These are phyloP conservation scores for Aspergillus glaucus DNA, from an alignment of 2,329 filamentous ascomycete genomes.

Conservation along the genomic window DNA sequence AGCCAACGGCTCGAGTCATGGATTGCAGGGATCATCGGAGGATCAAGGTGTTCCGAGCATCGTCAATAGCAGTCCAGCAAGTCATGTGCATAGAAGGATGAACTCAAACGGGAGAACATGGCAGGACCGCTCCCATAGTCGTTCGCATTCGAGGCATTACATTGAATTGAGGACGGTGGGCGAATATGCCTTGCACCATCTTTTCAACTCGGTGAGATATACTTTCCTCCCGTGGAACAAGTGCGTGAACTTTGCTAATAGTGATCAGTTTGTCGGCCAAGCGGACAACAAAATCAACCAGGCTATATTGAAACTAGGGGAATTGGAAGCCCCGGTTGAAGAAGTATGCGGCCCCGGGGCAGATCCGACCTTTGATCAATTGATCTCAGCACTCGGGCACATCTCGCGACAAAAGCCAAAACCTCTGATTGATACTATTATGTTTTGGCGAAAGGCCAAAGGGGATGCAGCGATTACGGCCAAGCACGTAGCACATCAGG, in stretches of 20 bases:
- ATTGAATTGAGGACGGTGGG: slow-evolving; percentile 88
- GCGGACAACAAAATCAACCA: slow-evolving; percentile 95
- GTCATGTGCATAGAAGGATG: slow-evolving; percentile 30
- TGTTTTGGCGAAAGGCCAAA: slow-evolving; percentile 96
- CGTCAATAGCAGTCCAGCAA: slow-evolving; percentile 18
- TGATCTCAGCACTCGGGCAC: slow-evolving; percentile 86
- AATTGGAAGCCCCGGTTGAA: slow-evolving; percentile 79
- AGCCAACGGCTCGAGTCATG: slow-evolving; percentile 33
- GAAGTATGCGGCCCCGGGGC: slow-evolving; percentile 83
- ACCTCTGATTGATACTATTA: slow-evolving; percentile 90
- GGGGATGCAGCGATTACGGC: slow-evolving; percentile 77
- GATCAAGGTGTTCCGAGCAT: slow-evolving; percentile 30
- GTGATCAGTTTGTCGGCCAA: slow-evolving; percentile 72
- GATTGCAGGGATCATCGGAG: slow-evolving; percentile 17
- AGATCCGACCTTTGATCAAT: slow-evolving; percentile 85
- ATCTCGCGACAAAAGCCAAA: slow-evolving; percentile 93
- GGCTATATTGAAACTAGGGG: slow-evolving; percentile 72
- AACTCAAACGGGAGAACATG: slow-evolving; percentile 61
- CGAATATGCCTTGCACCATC: slow-evolving; percentile 91
- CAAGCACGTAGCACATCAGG: slow-evolving; percentile 33
- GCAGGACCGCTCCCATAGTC: slow-evolving; percentile 67
- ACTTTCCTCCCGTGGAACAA: not conserved
- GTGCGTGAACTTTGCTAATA: slow-evolving; percentile 23
- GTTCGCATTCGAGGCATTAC: slow-evolving; percentile 66
- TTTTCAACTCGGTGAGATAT: slow-evolving; percentile 75